phyloP scores from a whole-genome alignment of 83 land plant genomes.

The Thuja plicata region DNA sequence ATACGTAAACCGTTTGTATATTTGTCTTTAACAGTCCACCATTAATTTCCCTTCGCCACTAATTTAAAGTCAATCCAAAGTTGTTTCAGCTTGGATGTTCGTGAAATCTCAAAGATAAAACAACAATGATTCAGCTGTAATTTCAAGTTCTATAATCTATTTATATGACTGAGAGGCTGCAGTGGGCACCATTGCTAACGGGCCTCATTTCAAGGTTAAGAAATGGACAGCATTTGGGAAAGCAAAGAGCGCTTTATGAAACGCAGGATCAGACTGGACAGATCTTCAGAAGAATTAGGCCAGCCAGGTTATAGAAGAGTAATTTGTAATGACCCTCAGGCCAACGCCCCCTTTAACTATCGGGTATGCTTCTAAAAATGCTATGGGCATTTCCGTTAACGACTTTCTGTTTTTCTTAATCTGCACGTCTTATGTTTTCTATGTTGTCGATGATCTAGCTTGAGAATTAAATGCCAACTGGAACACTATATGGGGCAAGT shows the following conservation, averaged over 20 bases:
- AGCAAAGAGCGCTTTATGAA: background rate
- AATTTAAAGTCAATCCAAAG: background rate
- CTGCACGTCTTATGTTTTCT: background rate
- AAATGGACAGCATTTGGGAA: constrained; percentile 9
- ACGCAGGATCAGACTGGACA: background rate
- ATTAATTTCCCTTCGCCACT: background rate
- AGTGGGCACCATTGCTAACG: background rate
- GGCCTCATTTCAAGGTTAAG: background rate
- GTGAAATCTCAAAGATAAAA: background rate
- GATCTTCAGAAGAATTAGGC: background rate
- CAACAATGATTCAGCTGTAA: background rate
- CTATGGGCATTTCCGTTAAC: background rate
- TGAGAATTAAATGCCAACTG: background rate
- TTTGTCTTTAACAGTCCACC: background rate
- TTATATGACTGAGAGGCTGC: background rate
- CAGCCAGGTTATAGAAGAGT: constrained; percentile 13
- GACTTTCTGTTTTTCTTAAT: background rate
- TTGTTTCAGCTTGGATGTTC: background rate
- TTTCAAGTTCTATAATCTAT: background rate
- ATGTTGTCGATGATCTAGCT: background rate
- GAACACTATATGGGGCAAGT: background rate
- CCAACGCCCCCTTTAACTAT: constrained; percentile 5
- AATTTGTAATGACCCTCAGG: constrained; percentile 14
- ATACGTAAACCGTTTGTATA: background rate
- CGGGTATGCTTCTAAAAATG: background rate